phyloP scores from a whole-genome alignment of 2,329 filamentous ascomycete genomes.

The Grosmannia huntii region DNA sequence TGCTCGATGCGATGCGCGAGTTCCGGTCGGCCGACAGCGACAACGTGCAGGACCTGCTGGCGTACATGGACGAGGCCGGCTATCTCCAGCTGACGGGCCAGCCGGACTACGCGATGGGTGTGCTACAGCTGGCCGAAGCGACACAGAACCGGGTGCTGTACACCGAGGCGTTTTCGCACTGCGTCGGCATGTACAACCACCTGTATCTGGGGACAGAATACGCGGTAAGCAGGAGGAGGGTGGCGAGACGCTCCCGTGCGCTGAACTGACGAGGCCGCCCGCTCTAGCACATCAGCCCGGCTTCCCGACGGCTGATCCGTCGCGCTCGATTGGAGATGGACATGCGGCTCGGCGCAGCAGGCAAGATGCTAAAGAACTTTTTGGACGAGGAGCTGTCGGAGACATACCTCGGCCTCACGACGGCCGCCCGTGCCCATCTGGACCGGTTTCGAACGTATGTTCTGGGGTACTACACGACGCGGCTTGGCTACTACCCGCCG shows the following conservation, averaged over 20 bases:
- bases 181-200: constrained; percentile 60
- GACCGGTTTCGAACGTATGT: constrained; percentile 61
- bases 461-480: constrained; percentile 50
- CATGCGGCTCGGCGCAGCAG: constrained; percentile 42
- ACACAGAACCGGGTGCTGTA: constrained; percentile 54
- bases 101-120: constrained; percentile 54
- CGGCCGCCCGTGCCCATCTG: constrained; percentile 50
- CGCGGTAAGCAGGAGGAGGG: constrained; percentile 29
- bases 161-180: constrained; percentile 62
- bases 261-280: neutral
- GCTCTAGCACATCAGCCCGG: constrained; percentile 31
- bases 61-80: constrained; percentile 55
- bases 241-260: neutral
- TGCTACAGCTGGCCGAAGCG: constrained; percentile 54
- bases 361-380: constrained; percentile 49
- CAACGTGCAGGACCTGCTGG: constrained; percentile 47
- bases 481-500: constrained; percentile 63
- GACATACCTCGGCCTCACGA: constrained; percentile 49
- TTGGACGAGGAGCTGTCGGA: constrained; percentile 59
- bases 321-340: constrained; percentile 54
- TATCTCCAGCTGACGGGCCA: constrained; percentile 55
- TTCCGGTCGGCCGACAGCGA: constrained; percentile 38
- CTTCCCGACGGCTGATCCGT: constrained; percentile 53
- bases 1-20: constrained; percentile 53
- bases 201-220: constrained; percentile 47